Base-by-base conservation (phyloP, 1,139 yeast genomes). In the Casaregolazyma suthepensis region DNA sequence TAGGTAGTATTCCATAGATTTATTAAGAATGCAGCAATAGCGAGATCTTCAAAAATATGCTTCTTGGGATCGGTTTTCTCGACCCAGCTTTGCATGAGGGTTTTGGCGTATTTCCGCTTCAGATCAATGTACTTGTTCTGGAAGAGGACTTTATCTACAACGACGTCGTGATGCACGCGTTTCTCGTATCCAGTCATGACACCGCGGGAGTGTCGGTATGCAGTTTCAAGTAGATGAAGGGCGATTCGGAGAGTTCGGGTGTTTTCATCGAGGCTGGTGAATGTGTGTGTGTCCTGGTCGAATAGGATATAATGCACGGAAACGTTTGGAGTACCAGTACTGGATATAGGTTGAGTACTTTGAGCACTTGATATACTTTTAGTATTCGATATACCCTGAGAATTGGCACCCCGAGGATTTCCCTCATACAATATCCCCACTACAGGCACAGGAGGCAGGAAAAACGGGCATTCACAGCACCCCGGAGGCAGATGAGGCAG, bases 41-140 rank as follows among this genome's bases (percentile, higher is more conserved):
- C 96, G 54, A 93, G 78, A 66, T 93, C 99, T 72, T 93, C 99
- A 71, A 91, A 93, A 0, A 91, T 98, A 70, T 93, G 99, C 67
- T 93, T 93, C 62, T 84, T 80, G 1, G 98, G 98, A 68, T 93
- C 97, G 1, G 99, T 93, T 46, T 85, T 83, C 69, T 93, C 99
- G 19, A 78, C 82, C 99, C 99, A 93, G 61, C 78, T 79, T 43
- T 83, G 86, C n/a, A 90, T 91, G 52, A 91, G 71, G 19, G 74
- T 71, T 44, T 84, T 80, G 0, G 96, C 88, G 66, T 91, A 87
- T 66, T 84, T 87, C 66, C 85, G 87, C 71, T 93, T 93, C 62
- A 93, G 75, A 31, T 80, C 75, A 46, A 88, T 84, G 66, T 93
- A 93, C 55, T 87, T 73, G 64, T 89, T 86, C 67, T 93, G 98